Evolutionary conservation across 169 alveolate genomes (phyloP).

Genomic region (Blepharisma undulans): DNA sequence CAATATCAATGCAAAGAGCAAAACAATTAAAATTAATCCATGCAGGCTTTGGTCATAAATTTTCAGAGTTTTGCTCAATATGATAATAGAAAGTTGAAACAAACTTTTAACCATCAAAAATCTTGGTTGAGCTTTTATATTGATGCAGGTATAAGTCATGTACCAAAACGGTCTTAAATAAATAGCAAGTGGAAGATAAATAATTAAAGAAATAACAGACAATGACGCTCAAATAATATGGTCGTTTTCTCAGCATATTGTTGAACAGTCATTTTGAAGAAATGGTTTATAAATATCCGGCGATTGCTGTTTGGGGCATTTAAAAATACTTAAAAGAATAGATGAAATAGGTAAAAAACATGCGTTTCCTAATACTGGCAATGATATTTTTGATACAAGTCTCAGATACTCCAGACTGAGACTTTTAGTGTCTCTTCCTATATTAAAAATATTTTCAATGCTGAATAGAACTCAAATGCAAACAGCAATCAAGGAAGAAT

Average conservation of each 20-base stretch:
- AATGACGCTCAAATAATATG: not conserved
- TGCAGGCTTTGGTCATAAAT: not conserved
- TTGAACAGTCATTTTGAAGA: not conserved
- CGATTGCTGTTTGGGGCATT: not conserved
- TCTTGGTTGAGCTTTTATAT: not conserved
- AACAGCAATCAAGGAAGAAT: too few relatives aligned
- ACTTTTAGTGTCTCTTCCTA: not conserved
- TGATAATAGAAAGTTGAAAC: not conserved
- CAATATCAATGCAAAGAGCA: not conserved
- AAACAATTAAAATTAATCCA: not conserved
- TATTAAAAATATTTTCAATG: too few relatives aligned
- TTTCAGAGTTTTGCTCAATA: not conserved
- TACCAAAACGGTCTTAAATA: slow-evolving; percentile 2
- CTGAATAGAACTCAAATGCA: too few relatives aligned
- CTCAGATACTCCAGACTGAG: not conserved
- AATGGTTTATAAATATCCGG: too few relatives aligned
- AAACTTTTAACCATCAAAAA: not conserved
- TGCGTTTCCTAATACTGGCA: not conserved
- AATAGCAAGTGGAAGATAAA: not conserved
- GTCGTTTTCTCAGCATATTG: not conserved
- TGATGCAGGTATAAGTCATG: not conserved
- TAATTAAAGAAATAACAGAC: not conserved
- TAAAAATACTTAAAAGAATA: not conserved
- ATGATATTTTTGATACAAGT: not conserved
- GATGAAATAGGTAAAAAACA: not conserved